These are phyloP conservation scores for Metarhizium humberi DNA, from an alignment of 2,329 filamentous ascomycete species.

Conservation along the genomic window DNA sequence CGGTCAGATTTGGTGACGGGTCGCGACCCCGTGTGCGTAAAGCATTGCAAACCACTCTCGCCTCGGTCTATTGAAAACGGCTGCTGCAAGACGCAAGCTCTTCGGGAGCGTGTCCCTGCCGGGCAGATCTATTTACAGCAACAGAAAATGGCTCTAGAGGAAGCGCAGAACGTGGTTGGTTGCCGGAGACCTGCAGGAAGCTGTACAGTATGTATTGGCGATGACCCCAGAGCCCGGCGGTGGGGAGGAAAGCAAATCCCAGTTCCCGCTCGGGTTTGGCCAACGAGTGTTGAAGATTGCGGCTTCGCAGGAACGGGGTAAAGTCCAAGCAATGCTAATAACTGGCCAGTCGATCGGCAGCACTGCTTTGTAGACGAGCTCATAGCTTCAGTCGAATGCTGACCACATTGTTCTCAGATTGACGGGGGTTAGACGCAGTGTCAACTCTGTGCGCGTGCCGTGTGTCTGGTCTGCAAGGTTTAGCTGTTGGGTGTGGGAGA, in stretches of 20 bases:
- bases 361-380: too few relatives aligned
- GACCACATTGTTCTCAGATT: too few relatives aligned
- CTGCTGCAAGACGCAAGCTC: constrained; percentile 1
- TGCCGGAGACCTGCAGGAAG: not conserved
- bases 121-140: constrained; percentile 6
- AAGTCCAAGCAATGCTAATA: not conserved
- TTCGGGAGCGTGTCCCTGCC: not conserved
- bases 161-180: constrained; percentile 1
- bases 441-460: too few relatives aligned
- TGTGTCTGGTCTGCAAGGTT: too few relatives aligned
- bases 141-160: not conserved
- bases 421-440: too few relatives aligned
- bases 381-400: too few relatives aligned
- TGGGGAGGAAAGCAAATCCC: not conserved
- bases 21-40: not conserved
- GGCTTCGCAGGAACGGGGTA: not conserved
- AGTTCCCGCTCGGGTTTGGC: not conserved
- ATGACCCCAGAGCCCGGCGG: not conserved
- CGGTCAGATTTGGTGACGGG: not conserved
- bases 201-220: not conserved
- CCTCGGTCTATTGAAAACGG: not conserved
- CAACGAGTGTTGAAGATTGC: not conserved
- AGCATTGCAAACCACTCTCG: not conserved
- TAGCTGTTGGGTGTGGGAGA: too few relatives aligned
- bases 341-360: too few relatives aligned